Evolutionary conservation across 1,139 yeast genomes (phyloP).

Genomic region (Oligophagozyma castellii): DNA sequence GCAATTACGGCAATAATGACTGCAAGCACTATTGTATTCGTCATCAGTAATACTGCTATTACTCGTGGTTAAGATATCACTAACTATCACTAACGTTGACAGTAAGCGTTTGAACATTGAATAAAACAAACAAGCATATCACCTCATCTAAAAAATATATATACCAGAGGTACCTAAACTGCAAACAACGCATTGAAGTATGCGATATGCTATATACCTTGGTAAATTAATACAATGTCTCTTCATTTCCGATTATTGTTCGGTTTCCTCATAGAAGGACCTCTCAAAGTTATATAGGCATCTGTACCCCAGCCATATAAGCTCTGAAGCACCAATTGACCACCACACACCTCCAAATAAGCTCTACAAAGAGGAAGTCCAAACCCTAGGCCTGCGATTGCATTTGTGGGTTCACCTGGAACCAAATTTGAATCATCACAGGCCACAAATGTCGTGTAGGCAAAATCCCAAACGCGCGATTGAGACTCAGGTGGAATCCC

Average conservation of each 20-base stretch:
- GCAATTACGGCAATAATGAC: too few species aligned
- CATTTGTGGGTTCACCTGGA: conserved; percentile 60
- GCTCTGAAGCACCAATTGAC: conserved; percentile 64
- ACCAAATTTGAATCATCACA: conserved; percentile 48
- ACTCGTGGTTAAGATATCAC: too few species aligned
- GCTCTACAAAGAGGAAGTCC: conserved; percentile 80
- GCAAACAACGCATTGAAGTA: too few species aligned
- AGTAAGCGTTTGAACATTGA: too few species aligned
- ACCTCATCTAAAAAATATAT: too few species aligned
- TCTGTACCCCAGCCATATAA: conserved; percentile 81
- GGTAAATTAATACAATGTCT: too few species aligned
- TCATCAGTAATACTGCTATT: neutral
- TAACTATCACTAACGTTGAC: too few species aligned
- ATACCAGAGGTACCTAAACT: too few species aligned
- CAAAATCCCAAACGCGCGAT: conserved; percentile 64
- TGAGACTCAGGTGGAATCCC: conserved; percentile 65
- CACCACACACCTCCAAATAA: conserved; percentile 58
- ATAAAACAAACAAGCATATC: too few species aligned
- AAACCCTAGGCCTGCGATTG: conserved; percentile 92
- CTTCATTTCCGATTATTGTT: too few species aligned
- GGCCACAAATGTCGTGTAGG: conserved; percentile 48
- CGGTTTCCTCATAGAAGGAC: conserved; percentile 17
- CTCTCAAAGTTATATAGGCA: conserved; percentile 40
- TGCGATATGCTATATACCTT: too few species aligned
- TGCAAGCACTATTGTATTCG: neutral